Evolutionary conservation across 2,329 filamentous ascomycete species (phyloP).

Genomic region (Ophiostoma tasmaniense): DNA sequence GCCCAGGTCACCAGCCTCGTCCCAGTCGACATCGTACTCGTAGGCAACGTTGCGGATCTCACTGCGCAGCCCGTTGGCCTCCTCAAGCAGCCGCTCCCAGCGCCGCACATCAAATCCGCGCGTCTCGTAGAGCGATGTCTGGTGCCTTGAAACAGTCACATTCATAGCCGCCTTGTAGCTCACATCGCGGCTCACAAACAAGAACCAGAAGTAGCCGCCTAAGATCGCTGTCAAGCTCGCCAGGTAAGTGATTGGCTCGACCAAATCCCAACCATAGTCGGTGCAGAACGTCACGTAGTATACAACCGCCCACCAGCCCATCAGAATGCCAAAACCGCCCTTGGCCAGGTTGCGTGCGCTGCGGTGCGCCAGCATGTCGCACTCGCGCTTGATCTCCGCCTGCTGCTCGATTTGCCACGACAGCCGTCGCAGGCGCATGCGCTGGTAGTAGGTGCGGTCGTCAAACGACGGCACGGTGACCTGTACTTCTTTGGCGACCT

Average conservation of each 20-base stretch:
- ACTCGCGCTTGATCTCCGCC: constrained; percentile 69
- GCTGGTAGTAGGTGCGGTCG: constrained; percentile 83
- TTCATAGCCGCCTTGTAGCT: constrained; percentile 82
- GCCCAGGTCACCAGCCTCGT: constrained; percentile 65
- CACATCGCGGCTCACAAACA: constrained; percentile 85
- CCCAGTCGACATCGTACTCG: constrained; percentile 88
- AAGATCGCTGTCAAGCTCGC: constrained; percentile 81
- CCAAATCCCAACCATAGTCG: constrained; percentile 77
- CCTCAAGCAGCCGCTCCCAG: constrained; percentile 73
- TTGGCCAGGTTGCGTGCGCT: constrained; percentile 72
- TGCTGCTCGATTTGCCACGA: constrained; percentile 59
- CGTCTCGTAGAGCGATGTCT: constrained; percentile 65
- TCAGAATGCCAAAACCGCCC: constrained; percentile 64
- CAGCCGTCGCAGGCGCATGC: constrained; percentile 65
- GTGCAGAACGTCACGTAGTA: constrained; percentile 67
- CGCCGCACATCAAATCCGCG: constrained; percentile 65
- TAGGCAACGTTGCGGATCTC: constrained; percentile 75
- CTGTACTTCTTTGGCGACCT: constrained; percentile 47
- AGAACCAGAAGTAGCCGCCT: constrained; percentile 85
- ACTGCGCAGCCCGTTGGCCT: constrained; percentile 65
- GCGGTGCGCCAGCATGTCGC: constrained; percentile 67
- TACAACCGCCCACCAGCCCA: constrained; percentile 73
- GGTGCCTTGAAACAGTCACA: constrained; percentile 71
- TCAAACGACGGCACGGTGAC: constrained; percentile 80
- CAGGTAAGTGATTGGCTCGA: constrained; percentile 86